A percentile compares a stretch with the other conserved stretches of the same genome.
Conservation (phyloP, 208 protist species). For the Leishmania gerbilli region DNA sequence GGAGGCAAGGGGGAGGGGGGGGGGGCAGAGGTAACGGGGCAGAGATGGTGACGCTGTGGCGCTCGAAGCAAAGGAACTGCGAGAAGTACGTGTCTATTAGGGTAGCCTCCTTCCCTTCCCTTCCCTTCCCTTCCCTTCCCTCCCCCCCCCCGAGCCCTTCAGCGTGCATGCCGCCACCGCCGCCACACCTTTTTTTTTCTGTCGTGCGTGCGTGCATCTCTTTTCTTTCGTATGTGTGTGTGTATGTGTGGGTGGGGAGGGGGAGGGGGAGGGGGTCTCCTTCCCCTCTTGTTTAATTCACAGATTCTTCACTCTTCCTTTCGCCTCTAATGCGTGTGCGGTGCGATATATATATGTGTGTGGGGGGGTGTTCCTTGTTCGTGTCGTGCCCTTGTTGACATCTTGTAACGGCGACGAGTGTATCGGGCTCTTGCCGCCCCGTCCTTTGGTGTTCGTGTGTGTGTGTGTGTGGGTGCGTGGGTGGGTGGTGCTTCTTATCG, state of each 20-base stretch:
- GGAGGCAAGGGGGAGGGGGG: not conserved
- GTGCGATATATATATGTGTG: too few species aligned
- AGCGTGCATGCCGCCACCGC: not conserved
- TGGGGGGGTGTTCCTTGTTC: too few species aligned
- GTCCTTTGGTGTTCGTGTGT: too few species aligned
- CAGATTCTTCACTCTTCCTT: constrained; percentile 6
- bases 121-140: too few species aligned
- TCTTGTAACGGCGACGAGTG: too few species aligned
- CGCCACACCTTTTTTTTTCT: not conserved
- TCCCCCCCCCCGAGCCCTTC: not conserved
- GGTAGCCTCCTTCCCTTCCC: too few species aligned
- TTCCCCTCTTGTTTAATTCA: constrained; percentile 8
- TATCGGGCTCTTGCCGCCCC: too few species aligned
- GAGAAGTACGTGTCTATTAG: not conserved
- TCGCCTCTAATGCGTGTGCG: not conserved
- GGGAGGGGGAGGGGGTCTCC: too few species aligned
- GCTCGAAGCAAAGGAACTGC: not conserved
- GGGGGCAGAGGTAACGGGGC: not conserved
- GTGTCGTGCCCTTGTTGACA: too few species aligned
- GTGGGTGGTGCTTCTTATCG: not conserved
- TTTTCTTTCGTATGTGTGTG: not conserved
- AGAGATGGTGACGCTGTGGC: not conserved
- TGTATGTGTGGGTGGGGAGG: too few species aligned
- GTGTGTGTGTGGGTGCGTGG: not conserved
- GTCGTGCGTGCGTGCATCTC: not conserved